Conservation (phyloP, 345 rosid genomes). For the Toxicodendron radicans region DNA sequence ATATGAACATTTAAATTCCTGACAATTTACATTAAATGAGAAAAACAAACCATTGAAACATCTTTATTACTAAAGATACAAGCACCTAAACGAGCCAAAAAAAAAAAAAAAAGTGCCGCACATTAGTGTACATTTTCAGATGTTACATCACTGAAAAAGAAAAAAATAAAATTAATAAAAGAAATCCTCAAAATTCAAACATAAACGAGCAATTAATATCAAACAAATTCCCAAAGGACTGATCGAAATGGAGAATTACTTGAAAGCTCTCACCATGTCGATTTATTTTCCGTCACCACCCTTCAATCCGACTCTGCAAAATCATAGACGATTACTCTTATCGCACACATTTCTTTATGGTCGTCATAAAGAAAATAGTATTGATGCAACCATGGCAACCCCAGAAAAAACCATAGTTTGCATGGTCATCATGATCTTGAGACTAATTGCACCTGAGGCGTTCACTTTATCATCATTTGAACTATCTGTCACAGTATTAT, state of each 20-base stretch:
- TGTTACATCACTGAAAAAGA: not conserved
- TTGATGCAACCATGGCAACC: constrained; percentile 8
- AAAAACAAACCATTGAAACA: no score
- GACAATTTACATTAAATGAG: no score
- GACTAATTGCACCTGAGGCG: not conserved
- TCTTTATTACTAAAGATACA: no score
- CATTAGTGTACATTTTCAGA: not conserved
- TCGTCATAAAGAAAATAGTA: constrained; percentile 19
- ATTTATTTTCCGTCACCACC: not conserved
- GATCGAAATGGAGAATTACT: constrained; percentile 11
- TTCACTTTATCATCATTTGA: not conserved
- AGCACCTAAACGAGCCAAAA: no score
- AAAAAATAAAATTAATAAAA: no score
- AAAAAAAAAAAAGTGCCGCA: no score
- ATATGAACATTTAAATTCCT: no score
- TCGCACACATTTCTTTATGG: not conserved
- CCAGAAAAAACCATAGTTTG: constrained; percentile 1
- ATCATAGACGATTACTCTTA: not conserved
- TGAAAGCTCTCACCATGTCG: constrained; percentile 7
- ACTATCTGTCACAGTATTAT: not conserved
- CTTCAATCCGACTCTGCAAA: constrained; percentile 7
- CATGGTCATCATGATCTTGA: not conserved
- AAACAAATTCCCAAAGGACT: not conserved
- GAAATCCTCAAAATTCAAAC: not conserved
- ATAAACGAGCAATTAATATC: not conserved